phyloP scores from a whole-genome alignment of 192 early-diverging fungal species.

The Podila minutissima region DNA sequence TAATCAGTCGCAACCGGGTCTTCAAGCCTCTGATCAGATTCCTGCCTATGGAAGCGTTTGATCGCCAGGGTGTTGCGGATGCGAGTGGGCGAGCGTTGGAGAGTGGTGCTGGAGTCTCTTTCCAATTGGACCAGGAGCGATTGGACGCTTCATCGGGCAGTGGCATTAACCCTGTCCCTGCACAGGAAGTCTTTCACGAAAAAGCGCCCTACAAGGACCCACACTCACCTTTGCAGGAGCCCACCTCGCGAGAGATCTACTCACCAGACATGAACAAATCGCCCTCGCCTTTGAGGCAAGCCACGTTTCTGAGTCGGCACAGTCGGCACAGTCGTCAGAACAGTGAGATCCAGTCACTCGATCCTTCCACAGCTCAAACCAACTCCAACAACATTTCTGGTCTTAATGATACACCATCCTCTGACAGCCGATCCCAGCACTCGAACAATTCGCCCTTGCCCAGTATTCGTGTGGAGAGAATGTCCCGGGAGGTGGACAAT shows the following conservation, averaged over 20 bases:
- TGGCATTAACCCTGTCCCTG: conserved; percentile 12
- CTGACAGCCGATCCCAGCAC: background rate
- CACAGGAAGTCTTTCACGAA: conserved; percentile 19
- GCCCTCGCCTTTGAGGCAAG: background rate
- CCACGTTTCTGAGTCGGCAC: background rate
- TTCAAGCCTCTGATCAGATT: conserved; percentile 59
- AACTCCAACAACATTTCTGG: background rate
- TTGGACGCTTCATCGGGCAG: background rate
- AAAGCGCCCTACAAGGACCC: conserved; percentile 30
- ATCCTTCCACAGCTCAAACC: background rate
- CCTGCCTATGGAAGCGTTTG: conserved; percentile 47
- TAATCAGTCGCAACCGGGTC: conserved; percentile 32
- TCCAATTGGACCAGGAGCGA: background rate
- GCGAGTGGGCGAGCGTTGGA: background rate
- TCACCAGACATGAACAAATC: background rate
- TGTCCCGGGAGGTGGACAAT: background rate
- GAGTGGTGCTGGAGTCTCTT: background rate
- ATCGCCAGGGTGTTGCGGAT: background rate
- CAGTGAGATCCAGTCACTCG: background rate
- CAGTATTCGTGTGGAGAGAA: background rate
- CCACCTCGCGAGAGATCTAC: conserved; percentile 3
- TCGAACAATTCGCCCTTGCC: conserved; percentile 13
- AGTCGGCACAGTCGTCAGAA: background rate
- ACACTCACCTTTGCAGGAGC: background rate
- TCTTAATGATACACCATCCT: background rate